Evolutionary conservation across 2,329 filamentous ascomycete species (phyloP).

Genomic region (Neofusicoccum sp.): DNA sequence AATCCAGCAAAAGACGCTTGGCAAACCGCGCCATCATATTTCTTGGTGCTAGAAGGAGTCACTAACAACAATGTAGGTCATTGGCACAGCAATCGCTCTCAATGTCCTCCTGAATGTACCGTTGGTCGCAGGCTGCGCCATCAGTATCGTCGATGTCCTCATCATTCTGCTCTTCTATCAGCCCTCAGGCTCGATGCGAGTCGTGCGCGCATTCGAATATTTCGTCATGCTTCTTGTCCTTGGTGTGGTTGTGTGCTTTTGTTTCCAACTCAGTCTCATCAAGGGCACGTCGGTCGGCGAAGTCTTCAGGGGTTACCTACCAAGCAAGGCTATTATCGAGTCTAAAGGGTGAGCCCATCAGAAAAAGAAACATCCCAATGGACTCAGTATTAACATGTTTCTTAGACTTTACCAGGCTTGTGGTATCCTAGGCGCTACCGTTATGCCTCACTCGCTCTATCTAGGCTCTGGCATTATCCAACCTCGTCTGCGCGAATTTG

Average conservation of each 20-base stretch:
- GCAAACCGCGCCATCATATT: background rate
- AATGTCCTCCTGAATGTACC: conserved; percentile 58
- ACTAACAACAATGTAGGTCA: conserved; percentile 42
- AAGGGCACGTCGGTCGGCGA: conserved; percentile 52
- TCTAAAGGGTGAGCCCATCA: conserved; percentile 51
- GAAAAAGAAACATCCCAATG: background rate
- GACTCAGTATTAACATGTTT: conserved; percentile 18
- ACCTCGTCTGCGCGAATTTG: conserved; percentile 47
- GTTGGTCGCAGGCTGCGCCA: conserved; percentile 59
- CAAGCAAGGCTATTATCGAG: conserved; percentile 54
- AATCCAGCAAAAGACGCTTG: background rate
- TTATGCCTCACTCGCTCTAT: conserved; percentile 64
- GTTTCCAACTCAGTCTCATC: conserved; percentile 59
- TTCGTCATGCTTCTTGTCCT: conserved; percentile 58
- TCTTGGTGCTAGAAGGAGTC: background rate
- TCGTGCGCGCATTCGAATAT: conserved; percentile 55
- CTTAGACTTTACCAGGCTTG: conserved; percentile 63
- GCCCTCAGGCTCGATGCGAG: conserved; percentile 54
- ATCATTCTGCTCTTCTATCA: conserved; percentile 60
- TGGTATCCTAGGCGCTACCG: conserved; percentile 74
- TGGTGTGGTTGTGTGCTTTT: conserved; percentile 60
- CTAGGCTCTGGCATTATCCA: conserved; percentile 60
- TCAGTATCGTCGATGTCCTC: conserved; percentile 59
- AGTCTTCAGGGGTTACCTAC: conserved; percentile 59
- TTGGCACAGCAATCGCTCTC: conserved; percentile 60